Base-by-base conservation (phyloP, 2,329 filamentous ascomycete genomes). In the Xylaria sp. region DNA sequence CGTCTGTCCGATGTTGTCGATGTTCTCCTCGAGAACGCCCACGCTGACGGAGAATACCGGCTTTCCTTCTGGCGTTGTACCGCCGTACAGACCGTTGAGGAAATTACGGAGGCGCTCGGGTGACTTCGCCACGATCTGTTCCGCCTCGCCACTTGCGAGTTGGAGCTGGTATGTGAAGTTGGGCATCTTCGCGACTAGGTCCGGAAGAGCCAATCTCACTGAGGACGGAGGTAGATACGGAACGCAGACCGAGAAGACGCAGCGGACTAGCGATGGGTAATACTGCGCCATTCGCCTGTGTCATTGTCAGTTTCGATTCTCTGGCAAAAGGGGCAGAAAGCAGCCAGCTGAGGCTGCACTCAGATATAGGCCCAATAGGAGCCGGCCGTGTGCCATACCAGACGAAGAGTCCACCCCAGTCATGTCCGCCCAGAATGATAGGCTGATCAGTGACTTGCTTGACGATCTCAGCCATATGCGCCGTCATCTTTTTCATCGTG, bases 131-230 rank as follows among this genome's bases (percentile, higher is more conserved):
- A 86, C 84, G 57, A 90, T 82, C 15, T 79, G 79, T 61, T 95
- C 89, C 9, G 94, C 82, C 18, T 91, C 89, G 0, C 89, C 88
- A 23, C 90, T 89, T 0, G 86, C 87, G 61, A 98, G 87, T 73
- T 97, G 93, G 55, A 96, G 79, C 84, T 98, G 95, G 80, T 99
- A 99, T 15, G 82, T 85, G 77, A 97, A 95, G 76, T 92, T 91
- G 52, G 90, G 89, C 49, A 92, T 74, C 23, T 79, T 76, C 64
- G 84, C 76, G 54, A 92, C 87, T 33, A 92, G 71, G n/a, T 86
- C 81, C 75, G 91, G 86, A 1, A 91, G 82, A 0, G 89, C 82
- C 18, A 87, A 71, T 76, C 83, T 92, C 78, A 80, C 63, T 79
- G 83, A 72, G 8, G 71, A 68, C 0, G 92, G 91, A 2, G 88